Evolutionary conservation across 2,329 filamentous ascomycete species (phyloP).

Genomic region (Fusarium dlaminii): DNA sequence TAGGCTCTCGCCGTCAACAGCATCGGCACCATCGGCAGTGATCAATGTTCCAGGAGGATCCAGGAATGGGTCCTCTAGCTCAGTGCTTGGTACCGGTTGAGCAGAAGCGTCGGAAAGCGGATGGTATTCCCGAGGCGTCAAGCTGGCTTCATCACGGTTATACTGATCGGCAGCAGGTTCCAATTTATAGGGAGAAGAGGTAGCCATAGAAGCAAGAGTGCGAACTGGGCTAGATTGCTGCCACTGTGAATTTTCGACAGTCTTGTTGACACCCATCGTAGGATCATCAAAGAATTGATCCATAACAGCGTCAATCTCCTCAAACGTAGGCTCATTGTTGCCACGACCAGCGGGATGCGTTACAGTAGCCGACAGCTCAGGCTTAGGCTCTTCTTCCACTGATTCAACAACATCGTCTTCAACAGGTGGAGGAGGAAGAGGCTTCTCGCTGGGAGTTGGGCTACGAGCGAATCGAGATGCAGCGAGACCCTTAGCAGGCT

Average conservation of each 20-base stretch:
- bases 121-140: conserved; percentile 69
- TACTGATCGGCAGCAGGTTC: conserved; percentile 60
- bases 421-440: conserved; percentile 39
- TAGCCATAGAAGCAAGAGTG: conserved; percentile 43
- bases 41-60: conserved; percentile 60
- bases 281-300: conserved; percentile 79
- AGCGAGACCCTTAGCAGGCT: conserved; percentile 52
- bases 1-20: conserved; percentile 61
- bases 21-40: conserved; percentile 60
- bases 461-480: conserved; percentile 57
- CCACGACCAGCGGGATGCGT: conserved; percentile 32
- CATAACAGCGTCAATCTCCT: conserved; percentile 95
- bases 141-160: conserved; percentile 77
- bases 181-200: conserved; percentile 63
- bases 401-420: conserved; percentile 43
- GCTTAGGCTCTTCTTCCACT: conserved; percentile 41
- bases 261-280: conserved; percentile 77
- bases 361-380: conserved; percentile 23
- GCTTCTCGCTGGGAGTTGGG: conserved; percentile 45
- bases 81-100: conserved; percentile 59
- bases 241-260: conserved; percentile 58
- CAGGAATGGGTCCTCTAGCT: conserved; percentile 70
- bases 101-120: conserved; percentile 58
- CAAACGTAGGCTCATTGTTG: conserved; percentile 65
- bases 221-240: conserved; percentile 37